Percentiles rank a stretch among this genome's conserved stretches.
phyloP scores from a whole-genome alignment of 495 filamentous ascomycete species.

The Zalerion maritima region DNA sequence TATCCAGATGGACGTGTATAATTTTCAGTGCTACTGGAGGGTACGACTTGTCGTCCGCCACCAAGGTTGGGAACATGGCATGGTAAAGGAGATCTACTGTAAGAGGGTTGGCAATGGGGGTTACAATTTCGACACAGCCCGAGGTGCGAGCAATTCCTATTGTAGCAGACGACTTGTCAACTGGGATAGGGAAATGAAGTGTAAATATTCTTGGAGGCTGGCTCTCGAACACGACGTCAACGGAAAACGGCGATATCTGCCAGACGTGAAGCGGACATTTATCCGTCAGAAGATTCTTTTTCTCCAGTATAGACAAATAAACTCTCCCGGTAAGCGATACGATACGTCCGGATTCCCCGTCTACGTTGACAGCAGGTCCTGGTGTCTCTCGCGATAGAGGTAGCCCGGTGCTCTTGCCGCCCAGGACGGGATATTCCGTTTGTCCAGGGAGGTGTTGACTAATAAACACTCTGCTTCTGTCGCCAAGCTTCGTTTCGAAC shows the following conservation, averaged over 20 bases:
- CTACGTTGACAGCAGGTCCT: conserved; percentile 4
- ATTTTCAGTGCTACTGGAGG: conserved; percentile 20
- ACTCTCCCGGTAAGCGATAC: conserved; percentile 13
- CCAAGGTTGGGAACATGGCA: conserved; percentile 17
- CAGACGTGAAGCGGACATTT: conserved; percentile 15
- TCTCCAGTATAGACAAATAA: conserved; percentile 13
- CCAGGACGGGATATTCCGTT: too few species aligned
- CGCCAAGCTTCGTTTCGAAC: conserved; percentile 7
- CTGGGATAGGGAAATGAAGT: conserved; percentile 27
- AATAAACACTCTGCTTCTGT: conserved; percentile 9
- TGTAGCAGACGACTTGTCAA: conserved; percentile 17
- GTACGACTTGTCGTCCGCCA: conserved; percentile 6
- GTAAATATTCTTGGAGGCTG: conserved; percentile 8
- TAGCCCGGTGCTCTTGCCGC: too few species aligned
- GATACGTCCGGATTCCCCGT: conserved; percentile 4
- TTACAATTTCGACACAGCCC: conserved; percentile 30
- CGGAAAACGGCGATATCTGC: conserved; percentile 17
- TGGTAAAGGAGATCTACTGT: conserved; percentile 9
- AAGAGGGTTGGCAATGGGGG: conserved; percentile 15
- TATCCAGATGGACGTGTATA: conserved; percentile 27
- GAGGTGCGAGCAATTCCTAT: conserved; percentile 31
- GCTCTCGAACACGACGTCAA: conserved; percentile 20
- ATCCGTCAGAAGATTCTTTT: conserved; percentile 13
- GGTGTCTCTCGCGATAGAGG: too few species aligned
- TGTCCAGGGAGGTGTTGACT: too few species aligned